These are phyloP conservation scores for Alternaria novae-zelandiae DNA, from an alignment of 2,329 filamentous ascomycete genomes.

Conservation along the genomic window DNA sequence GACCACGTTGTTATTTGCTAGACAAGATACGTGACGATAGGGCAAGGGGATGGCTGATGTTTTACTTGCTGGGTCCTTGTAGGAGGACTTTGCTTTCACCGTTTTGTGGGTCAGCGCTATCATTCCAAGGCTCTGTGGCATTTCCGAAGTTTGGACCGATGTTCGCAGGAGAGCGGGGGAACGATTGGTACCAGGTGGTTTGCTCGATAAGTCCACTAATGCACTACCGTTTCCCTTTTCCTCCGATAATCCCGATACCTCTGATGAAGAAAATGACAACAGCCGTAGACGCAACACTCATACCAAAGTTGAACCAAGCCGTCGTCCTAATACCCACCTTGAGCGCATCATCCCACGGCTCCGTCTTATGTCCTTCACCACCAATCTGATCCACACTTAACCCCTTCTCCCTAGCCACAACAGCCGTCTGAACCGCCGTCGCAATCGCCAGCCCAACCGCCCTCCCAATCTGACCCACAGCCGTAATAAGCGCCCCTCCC, in stretches of 20 bases:
- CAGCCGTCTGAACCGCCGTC: slow-evolving; percentile 68
- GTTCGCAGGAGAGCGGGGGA: too few species aligned
- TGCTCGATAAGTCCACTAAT: too few species aligned
- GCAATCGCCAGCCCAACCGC: slow-evolving; percentile 70
- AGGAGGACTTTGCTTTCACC: background rate
- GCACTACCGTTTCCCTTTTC: background rate
- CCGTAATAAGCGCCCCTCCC: slow-evolving; percentile 72
- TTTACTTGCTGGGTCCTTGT: background rate
- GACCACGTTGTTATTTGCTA: background rate
- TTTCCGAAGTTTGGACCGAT: too few species aligned
- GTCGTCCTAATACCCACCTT: slow-evolving; percentile 48
- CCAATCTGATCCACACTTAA: slow-evolving; percentile 38
- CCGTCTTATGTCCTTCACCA: slow-evolving; percentile 21
- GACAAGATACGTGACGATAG: background rate
- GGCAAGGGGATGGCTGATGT: background rate
- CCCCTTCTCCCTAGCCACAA: slow-evolving; percentile 45
- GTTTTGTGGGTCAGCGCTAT: too few species aligned
- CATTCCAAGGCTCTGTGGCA: too few species aligned
- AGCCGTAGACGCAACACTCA: slow-evolving; percentile 42
- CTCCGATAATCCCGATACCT: slow-evolving; percentile 26
- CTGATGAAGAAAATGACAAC: slow-evolving; percentile 42
- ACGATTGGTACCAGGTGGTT: too few species aligned
- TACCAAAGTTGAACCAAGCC: slow-evolving; percentile 50
- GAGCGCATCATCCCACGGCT: slow-evolving; percentile 38
- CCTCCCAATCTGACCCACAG: slow-evolving; percentile 69